Base-by-base conservation (phyloP, 2,329 filamentous ascomycete species). In the Calonectria multiphialidica region DNA sequence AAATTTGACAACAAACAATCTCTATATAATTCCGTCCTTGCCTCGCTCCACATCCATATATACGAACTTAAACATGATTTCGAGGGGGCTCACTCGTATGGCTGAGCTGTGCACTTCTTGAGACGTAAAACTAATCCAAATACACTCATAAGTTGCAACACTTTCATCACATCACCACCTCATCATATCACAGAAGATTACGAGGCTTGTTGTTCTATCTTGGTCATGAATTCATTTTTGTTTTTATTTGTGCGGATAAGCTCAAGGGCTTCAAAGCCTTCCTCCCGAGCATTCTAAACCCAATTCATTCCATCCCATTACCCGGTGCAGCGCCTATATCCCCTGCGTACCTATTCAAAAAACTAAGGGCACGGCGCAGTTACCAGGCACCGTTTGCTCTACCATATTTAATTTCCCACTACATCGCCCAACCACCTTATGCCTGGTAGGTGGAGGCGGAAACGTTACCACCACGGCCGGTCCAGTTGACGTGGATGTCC, bases 401-500 rank as follows among this genome's bases (percentile, higher is more conserved):
- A 72, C 53, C 47, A 66, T 80, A 65, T 80, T 77, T 74, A 77
- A 72, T 61, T 40, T 69, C 61, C 64, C 55, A 53, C 66, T 55
- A 55, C 62, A 35, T 37, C 30, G 64, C 75, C 67, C 68, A 44
- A 70, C 23, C 44, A 30, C 2, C 70, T 90, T 97, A 98, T 90
- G 95, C 97, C 88, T 95, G 94, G 91, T 99, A 99, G 80, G 96
- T 98, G 65, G 96, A 98, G 81, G 97, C 97, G 80, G 95, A 98
- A 78, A 99, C 94, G 84, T 98, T 97, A 83, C 97, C 97, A 84
- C 97, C 97, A 85, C 97, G 94, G 82, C 97, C 97, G 80, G 97
- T 99, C 97, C 97, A 99, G 94, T 99, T 99, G 86, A 98, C 95
- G 91, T 99, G 97, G 84, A 96, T 97, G 86, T 98, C 92, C 88